Evolutionary conservation across 352 stramenopile genomes (phyloP).

Genomic region (Phytopythium delawarense): DNA sequence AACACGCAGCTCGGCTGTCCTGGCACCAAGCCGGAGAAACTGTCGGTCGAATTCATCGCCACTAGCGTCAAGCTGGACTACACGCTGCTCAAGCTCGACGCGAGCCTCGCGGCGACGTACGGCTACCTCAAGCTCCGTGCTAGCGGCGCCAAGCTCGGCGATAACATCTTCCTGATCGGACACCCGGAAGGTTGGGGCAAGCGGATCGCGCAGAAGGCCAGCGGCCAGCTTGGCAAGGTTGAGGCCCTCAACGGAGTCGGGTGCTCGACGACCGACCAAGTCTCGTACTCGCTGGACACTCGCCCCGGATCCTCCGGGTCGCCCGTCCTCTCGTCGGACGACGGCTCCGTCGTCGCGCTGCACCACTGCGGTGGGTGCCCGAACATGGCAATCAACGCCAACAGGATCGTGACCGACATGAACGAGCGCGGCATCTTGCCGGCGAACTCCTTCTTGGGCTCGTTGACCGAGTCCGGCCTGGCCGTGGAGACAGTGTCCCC

Average conservation of each 20-base stretch:
- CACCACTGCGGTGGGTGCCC: conserved; percentile 60
- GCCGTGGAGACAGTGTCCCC: not conserved
- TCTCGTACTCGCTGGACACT: conserved; percentile 64
- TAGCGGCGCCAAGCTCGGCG: conserved; percentile 34
- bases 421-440: conserved; percentile 34
- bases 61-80: conserved; percentile 46
- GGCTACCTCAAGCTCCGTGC: conserved; percentile 55
- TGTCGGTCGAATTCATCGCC: conserved; percentile 34
- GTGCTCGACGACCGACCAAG: conserved; percentile 37
- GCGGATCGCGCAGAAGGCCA: conserved; percentile 41
- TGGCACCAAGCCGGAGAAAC: conserved; percentile 22
- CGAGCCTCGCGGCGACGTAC: conserved; percentile 27
- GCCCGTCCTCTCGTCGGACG: conserved; percentile 36
- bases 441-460: conserved; percentile 19
- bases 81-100: conserved; percentile 50
- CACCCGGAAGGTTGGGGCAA: conserved; percentile 64
- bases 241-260: conserved; percentile 27
- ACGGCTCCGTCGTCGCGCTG: conserved; percentile 60
- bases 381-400: conserved; percentile 58
- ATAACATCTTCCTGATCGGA: conserved; percentile 60
- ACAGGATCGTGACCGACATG: conserved; percentile 57
- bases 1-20: conserved; percentile 22
- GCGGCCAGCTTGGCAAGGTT: conserved; percentile 19
- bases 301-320: conserved; percentile 60
- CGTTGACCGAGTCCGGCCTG: not conserved